Base-by-base conservation (phyloP, 2,329 filamentous ascomycete species). In the Hyphodiscus sp. region DNA sequence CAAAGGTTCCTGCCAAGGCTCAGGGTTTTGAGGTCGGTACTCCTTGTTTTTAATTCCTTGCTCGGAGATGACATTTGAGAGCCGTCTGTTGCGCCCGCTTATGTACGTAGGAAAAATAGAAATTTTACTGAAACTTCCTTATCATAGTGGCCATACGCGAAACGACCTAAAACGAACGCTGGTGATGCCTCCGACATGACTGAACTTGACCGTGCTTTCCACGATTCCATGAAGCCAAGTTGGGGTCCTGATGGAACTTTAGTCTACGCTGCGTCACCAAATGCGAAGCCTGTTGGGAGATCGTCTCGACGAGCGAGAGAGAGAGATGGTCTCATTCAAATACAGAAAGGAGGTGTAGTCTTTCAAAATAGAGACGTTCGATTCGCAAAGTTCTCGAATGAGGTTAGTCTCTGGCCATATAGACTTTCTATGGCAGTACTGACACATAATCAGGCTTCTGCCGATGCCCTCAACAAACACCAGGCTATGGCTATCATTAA, bases 11-110 rank as follows among this genome's bases (percentile, higher is more conserved):
- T 56, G 73, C 76, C 63, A 82, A 82, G 73, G 72, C 75, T 63
- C 82, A 83, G 73, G 87, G 88, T 68, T 88, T 92, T 71, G 86
- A 97, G 91, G 94, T 97, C 83, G 87, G 92, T 92, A 72, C 71
- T 65, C 69, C 66, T 67, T 64, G 64, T 63, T 64, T 62, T 53
- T 63, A 38, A 63, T 59, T 50, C 58, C 29, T 41, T 52, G 19
- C 46, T 15, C 47, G 45, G 53, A 42, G 49, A 57, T 54, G 49
- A 33, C 16, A 52, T 41, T 66, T 63, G 58, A 60, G 65, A 61
- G 61, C 61, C 58, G 56, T 60, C 49, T 47, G 58, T 64, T 66
- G 61, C 54, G 62, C 58, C 62, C 66, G 65, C 68, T 68, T 60
- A 61, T 67, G 61, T 68, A 68, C 53, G 58, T 68, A 68, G 61